Conservation (phyloP, 208 protist species). For the Strigomonas galati region DNA sequence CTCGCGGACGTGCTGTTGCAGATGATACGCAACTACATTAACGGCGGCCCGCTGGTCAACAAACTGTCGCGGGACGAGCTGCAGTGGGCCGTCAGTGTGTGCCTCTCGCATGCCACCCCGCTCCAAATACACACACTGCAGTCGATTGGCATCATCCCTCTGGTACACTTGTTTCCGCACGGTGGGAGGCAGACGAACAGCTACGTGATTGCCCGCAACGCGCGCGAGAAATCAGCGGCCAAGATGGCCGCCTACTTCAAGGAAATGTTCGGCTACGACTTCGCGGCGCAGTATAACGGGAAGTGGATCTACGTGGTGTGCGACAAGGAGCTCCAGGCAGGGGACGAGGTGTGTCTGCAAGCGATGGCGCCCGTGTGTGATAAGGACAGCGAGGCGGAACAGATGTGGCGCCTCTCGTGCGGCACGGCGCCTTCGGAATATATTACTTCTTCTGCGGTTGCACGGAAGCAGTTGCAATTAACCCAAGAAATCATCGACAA, state of each 20-base stretch:
- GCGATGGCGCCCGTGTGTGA: slow-evolving; percentile 88
- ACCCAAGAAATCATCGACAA: slow-evolving; percentile 44
- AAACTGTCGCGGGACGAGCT: slow-evolving; percentile 74
- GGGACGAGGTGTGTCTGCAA: slow-evolving; percentile 76
- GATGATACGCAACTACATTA: slow-evolving; percentile 92
- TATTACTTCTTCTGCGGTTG: slow-evolving; percentile 50
- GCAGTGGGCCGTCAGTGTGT: slow-evolving; percentile 83
- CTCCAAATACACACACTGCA: slow-evolving; percentile 57
- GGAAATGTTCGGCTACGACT: slow-evolving; percentile 51
- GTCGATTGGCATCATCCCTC: slow-evolving; percentile 81
- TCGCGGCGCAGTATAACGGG: slow-evolving; percentile 30
- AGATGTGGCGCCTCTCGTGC: slow-evolving; percentile 88
- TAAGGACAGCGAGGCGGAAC: slow-evolving; percentile 64
- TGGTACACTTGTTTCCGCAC: slow-evolving; percentile 88
- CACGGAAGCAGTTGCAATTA: slow-evolving; percentile 33
- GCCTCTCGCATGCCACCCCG: slow-evolving; percentile 84
- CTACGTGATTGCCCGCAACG: slow-evolving; percentile 64
- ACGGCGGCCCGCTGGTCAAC: slow-evolving; percentile 84
- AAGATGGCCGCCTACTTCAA: slow-evolving; percentile 58
- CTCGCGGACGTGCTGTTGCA: slow-evolving; percentile 86
- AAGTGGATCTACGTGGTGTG: slow-evolving; percentile 81
- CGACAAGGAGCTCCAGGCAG: slow-evolving; percentile 41
- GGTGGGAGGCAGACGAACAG: slow-evolving; percentile 69
- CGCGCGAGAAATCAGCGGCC: slow-evolving; percentile 28
- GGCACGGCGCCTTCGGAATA: slow-evolving; percentile 61